Conservation (phyloP, 2,329 filamentous ascomycete genomes). For the Trichoderma guizhouense region DNA sequence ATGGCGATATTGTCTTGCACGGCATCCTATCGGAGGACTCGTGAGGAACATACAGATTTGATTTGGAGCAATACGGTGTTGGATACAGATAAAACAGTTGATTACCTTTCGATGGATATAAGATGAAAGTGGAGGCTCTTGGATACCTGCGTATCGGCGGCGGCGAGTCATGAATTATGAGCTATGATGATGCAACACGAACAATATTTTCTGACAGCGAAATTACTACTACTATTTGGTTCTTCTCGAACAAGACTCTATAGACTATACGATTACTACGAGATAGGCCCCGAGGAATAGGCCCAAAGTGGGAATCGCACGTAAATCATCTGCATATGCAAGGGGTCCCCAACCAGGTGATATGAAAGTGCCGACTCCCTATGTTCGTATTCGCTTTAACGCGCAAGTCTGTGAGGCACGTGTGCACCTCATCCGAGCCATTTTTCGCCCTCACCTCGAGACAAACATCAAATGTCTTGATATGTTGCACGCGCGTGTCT, state of each 20-base stretch:
- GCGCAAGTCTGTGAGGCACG: neutral
- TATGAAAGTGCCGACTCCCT: neutral
- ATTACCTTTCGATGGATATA: neutral
- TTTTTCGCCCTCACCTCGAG: neutral
- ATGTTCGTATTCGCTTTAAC: slow-evolving; percentile 4
- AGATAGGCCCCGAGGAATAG: neutral
- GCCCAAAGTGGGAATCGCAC: neutral
- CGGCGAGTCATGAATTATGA: neutral
- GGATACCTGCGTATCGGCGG: neutral
- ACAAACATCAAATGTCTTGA: neutral
- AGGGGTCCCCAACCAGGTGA: neutral
- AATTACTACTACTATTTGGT: neutral
- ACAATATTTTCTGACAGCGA: neutral
- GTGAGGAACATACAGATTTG: neutral
- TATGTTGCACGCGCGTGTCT: neutral
- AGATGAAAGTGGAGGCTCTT: neutral
- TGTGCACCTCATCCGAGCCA: neutral
- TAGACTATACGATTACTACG: neutral
- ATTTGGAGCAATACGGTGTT: neutral
- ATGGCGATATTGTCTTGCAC: neutral
- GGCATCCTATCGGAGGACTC: slow-evolving; percentile 19
- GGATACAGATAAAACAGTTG: neutral
- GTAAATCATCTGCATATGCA: neutral
- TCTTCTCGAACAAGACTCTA: neutral
- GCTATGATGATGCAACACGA: neutral